Percentiles rank a stretch among this genome's conserved stretches.
These are phyloP conservation scores for Globisporangium carolinianum DNA, from an alignment of 352 stramenopile genomes.

Conservation along the genomic window DNA sequence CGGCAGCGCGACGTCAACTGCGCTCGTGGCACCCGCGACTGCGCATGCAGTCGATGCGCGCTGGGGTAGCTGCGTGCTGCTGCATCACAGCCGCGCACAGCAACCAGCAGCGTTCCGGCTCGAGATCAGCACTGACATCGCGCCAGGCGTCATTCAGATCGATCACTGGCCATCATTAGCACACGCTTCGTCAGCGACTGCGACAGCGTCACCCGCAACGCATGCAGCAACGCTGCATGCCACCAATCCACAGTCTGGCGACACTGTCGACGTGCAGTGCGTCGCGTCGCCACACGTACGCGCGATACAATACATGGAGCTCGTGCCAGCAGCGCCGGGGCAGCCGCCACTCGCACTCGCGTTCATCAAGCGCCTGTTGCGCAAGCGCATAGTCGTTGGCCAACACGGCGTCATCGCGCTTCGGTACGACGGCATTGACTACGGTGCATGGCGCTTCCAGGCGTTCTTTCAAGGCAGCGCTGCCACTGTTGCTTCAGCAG, in stretches of 20 bases:
- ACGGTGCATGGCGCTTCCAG: slow-evolving; percentile 49
- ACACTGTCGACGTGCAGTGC: slow-evolving; percentile 14
- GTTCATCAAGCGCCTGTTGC: slow-evolving; percentile 52
- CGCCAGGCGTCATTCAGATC: slow-evolving; percentile 18
- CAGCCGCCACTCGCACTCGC: slow-evolving; percentile 34
- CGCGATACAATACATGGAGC: slow-evolving; percentile 44
- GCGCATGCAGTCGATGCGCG: slow-evolving; percentile 15
- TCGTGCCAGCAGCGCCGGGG: slow-evolving; percentile 26
- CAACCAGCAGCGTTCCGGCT: slow-evolving; percentile 30
- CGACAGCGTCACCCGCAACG: too few relatives aligned
- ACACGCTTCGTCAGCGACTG: background rate
- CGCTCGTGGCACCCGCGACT: slow-evolving; percentile 19
- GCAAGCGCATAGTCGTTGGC: slow-evolving; percentile 26
- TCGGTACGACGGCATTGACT: slow-evolving; percentile 42
- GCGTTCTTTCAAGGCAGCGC: slow-evolving; percentile 33
- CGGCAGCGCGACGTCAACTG: slow-evolving; percentile 19
- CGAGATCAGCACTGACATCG: slow-evolving; percentile 16
- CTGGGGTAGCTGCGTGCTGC: slow-evolving; percentile 24
- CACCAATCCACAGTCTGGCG: background rate
- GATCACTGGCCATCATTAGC: slow-evolving; percentile 35
- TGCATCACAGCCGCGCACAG: slow-evolving; percentile 6
- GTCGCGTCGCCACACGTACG: slow-evolving; percentile 21
- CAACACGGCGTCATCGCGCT: slow-evolving; percentile 25
- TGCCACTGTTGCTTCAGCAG: background rate
- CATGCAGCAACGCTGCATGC: too few relatives aligned